Conservation (phyloP, 73 alveolate species). For the Paramecium sexaurelia region DNA sequence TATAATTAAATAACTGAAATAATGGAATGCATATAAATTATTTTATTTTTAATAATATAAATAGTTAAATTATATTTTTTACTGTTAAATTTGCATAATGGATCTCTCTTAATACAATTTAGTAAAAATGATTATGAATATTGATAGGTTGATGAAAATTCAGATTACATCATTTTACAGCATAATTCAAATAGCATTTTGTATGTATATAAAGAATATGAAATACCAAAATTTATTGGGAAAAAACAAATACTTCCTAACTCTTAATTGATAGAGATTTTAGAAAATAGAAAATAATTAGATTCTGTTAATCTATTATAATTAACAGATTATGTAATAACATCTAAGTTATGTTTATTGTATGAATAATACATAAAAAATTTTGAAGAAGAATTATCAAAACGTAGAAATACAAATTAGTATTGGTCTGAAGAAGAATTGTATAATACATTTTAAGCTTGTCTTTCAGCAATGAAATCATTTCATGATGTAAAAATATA, state of each 20-base stretch:
- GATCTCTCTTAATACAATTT: constrained; percentile 24
- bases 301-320: neutral
- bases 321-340: neutral
- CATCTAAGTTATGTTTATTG: constrained; percentile 38
- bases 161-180: neutral
- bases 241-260: constrained; percentile 36
- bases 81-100: neutral
- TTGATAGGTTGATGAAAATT: neutral
- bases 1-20: too few relatives aligned
- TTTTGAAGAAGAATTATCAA: constrained; percentile 51
- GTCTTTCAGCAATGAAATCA: constrained; percentile 31
- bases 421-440: constrained; percentile 59
- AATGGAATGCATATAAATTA: neutral
- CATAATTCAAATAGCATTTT: neutral
- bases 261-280: neutral
- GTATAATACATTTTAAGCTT: constrained; percentile 45
- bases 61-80: neutral
- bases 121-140: neutral
- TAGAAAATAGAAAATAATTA: neutral
- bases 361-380: constrained; percentile 22
- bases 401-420: constrained; percentile 44
- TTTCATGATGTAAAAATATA: constrained; percentile 34
- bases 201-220: constrained; percentile 29
- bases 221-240: constrained; percentile 48
- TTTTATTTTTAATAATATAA: neutral